Percentiles rank a stretch among this genome's conserved stretches.
Conservation (phyloP, 1,139 yeast genomes). For the Nakaseomyces sp. region DNA sequence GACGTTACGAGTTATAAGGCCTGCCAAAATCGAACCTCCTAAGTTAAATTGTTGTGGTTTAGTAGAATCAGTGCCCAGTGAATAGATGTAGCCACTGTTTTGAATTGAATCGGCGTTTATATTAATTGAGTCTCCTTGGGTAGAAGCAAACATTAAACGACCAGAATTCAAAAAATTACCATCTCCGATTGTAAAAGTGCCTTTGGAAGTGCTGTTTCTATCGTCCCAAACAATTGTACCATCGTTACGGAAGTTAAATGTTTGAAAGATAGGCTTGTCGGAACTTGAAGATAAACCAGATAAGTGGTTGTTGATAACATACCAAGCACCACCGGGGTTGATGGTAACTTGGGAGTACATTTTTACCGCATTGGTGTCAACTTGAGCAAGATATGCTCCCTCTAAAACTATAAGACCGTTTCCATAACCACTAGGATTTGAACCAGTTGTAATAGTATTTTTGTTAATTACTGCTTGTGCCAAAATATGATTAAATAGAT, state of each 20-base stretch:
- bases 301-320: not conserved
- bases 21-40: not conserved
- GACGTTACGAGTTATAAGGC: too few relatives aligned
- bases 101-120: not conserved
- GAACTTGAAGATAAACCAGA: not conserved
- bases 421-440: not conserved
- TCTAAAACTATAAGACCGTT: not conserved
- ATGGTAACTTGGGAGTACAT: conserved; percentile 1
- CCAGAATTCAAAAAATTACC: not conserved
- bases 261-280: not conserved
- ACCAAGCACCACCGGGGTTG: not conserved
- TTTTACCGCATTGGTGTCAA: not conserved
- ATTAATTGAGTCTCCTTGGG: not conserved
- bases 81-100: not conserved
- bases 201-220: not conserved
- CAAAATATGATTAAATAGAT: not conserved
- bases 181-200: not conserved
- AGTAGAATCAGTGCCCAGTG: not conserved
- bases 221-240: conserved; percentile 1
- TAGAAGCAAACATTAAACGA: conserved; percentile 1
- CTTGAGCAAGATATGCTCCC: not conserved
- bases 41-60: not conserved
- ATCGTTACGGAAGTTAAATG: not conserved
- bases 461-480: conserved; percentile 2
- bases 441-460: conserved; percentile 2